Conservation (phyloP, 208 protist genomes). For the Acanthamoeba quina region DNA sequence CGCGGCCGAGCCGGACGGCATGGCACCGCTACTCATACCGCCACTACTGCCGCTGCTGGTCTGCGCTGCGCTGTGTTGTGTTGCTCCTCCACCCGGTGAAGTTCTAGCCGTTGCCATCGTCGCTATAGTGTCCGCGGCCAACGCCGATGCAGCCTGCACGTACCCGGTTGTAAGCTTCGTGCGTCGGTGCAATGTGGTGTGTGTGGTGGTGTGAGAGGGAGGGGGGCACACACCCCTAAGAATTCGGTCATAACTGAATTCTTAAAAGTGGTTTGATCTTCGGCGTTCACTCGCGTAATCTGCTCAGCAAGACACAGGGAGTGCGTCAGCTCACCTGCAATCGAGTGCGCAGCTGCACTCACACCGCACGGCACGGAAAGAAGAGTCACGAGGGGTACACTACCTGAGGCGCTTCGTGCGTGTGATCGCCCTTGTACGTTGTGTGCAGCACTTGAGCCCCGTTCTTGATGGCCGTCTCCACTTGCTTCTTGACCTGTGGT, state of each 20-base stretch:
- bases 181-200: not conserved
- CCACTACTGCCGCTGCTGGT: not conserved
- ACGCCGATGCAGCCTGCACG: not conserved
- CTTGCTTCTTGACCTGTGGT: slow-evolving; percentile 73
- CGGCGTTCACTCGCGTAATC: slow-evolving; percentile 34
- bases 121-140: slow-evolving; percentile 19
- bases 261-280: slow-evolving; percentile 65
- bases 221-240: not conserved
- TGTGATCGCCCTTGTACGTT: slow-evolving; percentile 72
- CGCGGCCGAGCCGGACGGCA: not conserved
- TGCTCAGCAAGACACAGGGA: not conserved
- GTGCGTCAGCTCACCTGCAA: not conserved
- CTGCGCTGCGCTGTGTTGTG: not conserved
- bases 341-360: not conserved
- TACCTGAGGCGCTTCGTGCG: slow-evolving; percentile 49
- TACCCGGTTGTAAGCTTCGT: not conserved
- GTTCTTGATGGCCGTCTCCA: slow-evolving; percentile 41
- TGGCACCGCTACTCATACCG: not conserved
- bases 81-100: not conserved
- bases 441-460: slow-evolving; percentile 32
- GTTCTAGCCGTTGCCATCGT: not conserved
- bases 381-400: not conserved
- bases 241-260: slow-evolving; percentile 70
- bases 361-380: not conserved
- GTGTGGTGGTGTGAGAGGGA: not conserved